Conservation (phyloP, 2,329 filamentous ascomycete genomes). For the Diplodia seriata region DNA sequence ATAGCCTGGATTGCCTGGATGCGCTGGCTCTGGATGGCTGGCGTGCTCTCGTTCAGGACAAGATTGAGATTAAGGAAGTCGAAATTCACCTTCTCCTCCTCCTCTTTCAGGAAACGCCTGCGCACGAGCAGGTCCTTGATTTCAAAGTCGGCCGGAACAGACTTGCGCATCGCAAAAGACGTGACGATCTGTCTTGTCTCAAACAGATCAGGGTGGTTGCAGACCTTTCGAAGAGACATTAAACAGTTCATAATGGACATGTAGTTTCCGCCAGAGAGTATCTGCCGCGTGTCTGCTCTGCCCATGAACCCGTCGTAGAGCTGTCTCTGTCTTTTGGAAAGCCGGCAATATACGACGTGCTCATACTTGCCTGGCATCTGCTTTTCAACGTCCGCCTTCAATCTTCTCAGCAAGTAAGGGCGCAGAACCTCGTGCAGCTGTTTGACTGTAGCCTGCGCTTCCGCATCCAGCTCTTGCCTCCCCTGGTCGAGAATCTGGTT, state of each 20-base stretch:
- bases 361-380: conserved; percentile 99
- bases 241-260: conserved; percentile 98
- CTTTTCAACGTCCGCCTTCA: conserved; percentile 98
- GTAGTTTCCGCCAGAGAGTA: conserved; percentile 90
- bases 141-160: conserved; percentile 76
- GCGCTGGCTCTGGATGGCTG: conserved; percentile 59
- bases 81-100: conserved; percentile 71
- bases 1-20: conserved; percentile 65
- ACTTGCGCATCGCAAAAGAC: conserved; percentile 88
- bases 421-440: conserved; percentile 94
- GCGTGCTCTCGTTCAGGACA: conserved; percentile 67
- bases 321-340: conserved; percentile 94
- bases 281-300: conserved; percentile 85
- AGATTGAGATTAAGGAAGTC: conserved; percentile 82
- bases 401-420: conserved; percentile 85
- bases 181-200: conserved; percentile 96
- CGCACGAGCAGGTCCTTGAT: conserved; percentile 74
- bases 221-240: conserved; percentile 97
- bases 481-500: conserved; percentile 96
- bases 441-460: conserved; percentile 87
- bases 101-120: conserved; percentile 66
- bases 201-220: conserved; percentile 97
- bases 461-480: conserved; percentile 90
- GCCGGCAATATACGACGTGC: conserved; percentile 91
- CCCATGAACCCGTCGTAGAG: conserved; percentile 97